A percentile compares a stretch with the other conserved stretches of the same genome.
phyloP scores from a whole-genome alignment of 2,329 filamentous ascomycete species.

The Aspergillus sp. region DNA sequence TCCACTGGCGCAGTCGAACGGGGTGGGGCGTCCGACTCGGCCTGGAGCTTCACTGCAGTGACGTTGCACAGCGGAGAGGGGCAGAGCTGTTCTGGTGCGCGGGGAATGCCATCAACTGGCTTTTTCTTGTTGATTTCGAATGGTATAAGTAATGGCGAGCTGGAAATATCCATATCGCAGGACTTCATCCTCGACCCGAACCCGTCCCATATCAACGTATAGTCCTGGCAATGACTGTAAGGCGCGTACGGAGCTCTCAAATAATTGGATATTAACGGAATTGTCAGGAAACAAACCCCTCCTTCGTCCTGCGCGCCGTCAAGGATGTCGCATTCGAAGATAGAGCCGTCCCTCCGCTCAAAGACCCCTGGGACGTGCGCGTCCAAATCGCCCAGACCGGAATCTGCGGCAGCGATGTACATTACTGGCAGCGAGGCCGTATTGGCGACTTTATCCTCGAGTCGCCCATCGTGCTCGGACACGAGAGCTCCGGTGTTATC shows the following conservation, averaged over 20 bases:
- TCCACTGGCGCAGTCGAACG: not conserved
- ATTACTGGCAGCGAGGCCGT: constrained; percentile 45
- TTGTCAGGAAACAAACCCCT: not conserved
- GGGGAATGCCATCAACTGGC: not conserved
- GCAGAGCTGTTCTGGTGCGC: not conserved
- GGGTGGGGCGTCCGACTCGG: not conserved
- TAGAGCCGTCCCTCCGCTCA: not conserved
- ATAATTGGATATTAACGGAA: not conserved
- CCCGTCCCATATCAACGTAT: not conserved
- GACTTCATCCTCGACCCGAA: too few relatives aligned
- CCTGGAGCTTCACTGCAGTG: too few relatives aligned
- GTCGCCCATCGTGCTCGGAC: constrained; percentile 29
- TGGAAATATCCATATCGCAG: too few relatives aligned
- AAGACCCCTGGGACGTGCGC: constrained; percentile 36
- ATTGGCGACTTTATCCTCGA: constrained; percentile 32
- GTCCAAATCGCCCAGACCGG: constrained; percentile 49
- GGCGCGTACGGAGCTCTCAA: not conserved
- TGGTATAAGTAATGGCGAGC: too few relatives aligned
- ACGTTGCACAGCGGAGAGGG: not conserved
- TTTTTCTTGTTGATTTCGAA: not conserved
- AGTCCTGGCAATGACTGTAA: not conserved
- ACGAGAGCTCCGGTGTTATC: constrained; percentile 26
- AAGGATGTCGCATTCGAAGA: not conserved
- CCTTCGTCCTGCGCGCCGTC: not conserved
- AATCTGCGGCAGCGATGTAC: constrained; percentile 50